These are phyloP conservation scores for Fraxinus quadrangulata DNA, from an alignment of 257 asterid genomes.

Conservation along the genomic window DNA sequence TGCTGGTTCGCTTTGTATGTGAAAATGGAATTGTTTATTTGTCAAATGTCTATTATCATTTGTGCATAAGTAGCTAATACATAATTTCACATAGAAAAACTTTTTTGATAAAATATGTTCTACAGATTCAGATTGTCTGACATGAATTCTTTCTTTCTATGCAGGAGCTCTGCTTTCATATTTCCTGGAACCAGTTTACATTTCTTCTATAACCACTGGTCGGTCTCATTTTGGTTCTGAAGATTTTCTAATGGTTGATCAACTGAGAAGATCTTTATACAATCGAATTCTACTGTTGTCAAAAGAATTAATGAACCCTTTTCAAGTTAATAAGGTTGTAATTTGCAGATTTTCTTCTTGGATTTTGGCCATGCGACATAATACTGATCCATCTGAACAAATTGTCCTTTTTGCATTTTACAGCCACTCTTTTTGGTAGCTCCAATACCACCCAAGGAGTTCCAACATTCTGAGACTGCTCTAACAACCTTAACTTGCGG, in stretches of 20 bases:
- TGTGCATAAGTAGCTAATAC: neutral
- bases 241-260: conserved; percentile 31
- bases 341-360: neutral
- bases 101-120: neutral
- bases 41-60: neutral
- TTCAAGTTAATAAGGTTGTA: conserved; percentile 67
- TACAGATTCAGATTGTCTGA: neutral
- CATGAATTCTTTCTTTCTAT: conserved; percentile 17
- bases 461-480: conserved; percentile 90
- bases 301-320: conserved; percentile 58
- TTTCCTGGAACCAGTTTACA: conserved; percentile 76
- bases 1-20: conserved; percentile 7
- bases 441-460: conserved; percentile 72
- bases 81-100: neutral
- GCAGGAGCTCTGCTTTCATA: conserved; percentile 84
- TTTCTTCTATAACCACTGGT: conserved; percentile 74
- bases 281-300: conserved; percentile 62
- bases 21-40: conserved; percentile 19
- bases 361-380: conserved; percentile 12
- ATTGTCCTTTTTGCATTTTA: conserved; percentile 16
- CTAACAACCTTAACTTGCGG: conserved; percentile 87
- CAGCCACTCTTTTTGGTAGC: conserved; percentile 73
- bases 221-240: conserved; percentile 43
- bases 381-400: conserved; percentile 14
- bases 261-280: conserved; percentile 54